Evolutionary conservation across 371 early-diverging fungal species (phyloP).

Genomic region (Fennellomyces sp.): DNA sequence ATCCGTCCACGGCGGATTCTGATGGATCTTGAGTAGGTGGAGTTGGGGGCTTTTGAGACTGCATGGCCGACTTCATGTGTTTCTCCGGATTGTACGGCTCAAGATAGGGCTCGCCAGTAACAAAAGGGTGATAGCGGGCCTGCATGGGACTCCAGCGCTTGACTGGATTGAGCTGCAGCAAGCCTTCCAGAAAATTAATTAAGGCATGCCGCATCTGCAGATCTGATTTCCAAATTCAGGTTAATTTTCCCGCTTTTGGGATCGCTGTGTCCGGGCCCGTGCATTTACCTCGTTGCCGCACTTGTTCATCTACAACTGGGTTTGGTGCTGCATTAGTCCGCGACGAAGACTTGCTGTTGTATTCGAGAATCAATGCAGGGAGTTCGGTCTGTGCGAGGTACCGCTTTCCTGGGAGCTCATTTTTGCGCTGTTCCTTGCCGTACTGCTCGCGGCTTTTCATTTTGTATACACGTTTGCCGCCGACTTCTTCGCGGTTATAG

Average conservation of each 20-base stretch:
- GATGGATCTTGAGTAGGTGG: neutral
- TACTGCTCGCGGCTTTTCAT: slow-evolving; percentile 87
- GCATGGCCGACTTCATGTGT: slow-evolving; percentile 17
- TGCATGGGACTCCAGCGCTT: slow-evolving; percentile 95
- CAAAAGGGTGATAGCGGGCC: slow-evolving; percentile 92
- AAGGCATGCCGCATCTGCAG: slow-evolving; percentile 67
- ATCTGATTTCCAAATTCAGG: slow-evolving; percentile 47
- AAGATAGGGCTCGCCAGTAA: slow-evolving; percentile 82
- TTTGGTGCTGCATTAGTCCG: slow-evolving; percentile 16
- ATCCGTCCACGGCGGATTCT: neutral
- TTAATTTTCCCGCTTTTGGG: slow-evolving; percentile 27
- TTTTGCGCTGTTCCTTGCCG: slow-evolving; percentile 68
- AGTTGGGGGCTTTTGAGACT: neutral
- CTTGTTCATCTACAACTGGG: slow-evolving; percentile 49
- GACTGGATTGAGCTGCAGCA: slow-evolving; percentile 87
- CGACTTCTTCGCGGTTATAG: slow-evolving; percentile 27
- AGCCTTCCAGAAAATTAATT: slow-evolving; percentile 87
- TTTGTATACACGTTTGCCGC: slow-evolving; percentile 58
- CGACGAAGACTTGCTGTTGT: slow-evolving; percentile 51
- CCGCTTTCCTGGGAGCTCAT: slow-evolving; percentile 85
- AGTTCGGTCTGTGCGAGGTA: slow-evolving; percentile 82
- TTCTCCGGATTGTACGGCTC: slow-evolving; percentile 59
- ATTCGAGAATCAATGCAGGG: slow-evolving; percentile 78
- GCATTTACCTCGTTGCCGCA: slow-evolving; percentile 59
- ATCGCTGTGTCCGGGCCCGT: slow-evolving; percentile 44